Evolutionary conservation across 1,284 basidiomycete species (phyloP).

Genomic region (Cutaneotrichosporon spelunceum): DNA sequence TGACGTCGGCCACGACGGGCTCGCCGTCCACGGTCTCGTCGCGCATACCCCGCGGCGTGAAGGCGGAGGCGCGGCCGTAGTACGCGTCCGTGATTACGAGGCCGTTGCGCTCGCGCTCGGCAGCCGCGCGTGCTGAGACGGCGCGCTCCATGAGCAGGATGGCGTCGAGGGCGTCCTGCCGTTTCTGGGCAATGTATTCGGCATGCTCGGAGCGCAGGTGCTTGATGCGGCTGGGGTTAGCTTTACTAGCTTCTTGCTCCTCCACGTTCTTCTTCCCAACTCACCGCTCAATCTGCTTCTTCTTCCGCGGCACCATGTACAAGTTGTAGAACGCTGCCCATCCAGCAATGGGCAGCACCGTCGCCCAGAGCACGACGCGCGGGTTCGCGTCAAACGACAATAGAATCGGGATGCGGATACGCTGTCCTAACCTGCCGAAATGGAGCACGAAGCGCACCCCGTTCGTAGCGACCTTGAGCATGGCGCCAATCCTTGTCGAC

Average conservation of each 20-base stretch:
- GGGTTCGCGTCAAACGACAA: constrained; percentile 56
- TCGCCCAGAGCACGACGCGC: constrained; percentile 55
- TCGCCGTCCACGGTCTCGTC: constrained; percentile 52
- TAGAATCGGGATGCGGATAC: constrained; percentile 58
- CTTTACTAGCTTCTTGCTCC: background rate
- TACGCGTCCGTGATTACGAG: constrained; percentile 68
- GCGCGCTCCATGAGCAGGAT: constrained; percentile 52
- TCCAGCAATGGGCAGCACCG: constrained; percentile 58
- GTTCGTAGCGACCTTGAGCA: constrained; percentile 31
- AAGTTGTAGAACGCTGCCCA: constrained; percentile 60
- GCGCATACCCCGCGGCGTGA: constrained; percentile 56
- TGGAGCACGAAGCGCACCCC: constrained; percentile 33
- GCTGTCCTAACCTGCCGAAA: constrained; percentile 56
- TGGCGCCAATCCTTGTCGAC: constrained; percentile 36
- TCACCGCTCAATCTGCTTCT: constrained; percentile 55
- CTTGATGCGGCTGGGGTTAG: constrained; percentile 44
- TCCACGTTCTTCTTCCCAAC: constrained; percentile 28
- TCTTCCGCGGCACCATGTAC: constrained; percentile 59
- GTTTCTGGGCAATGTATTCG: constrained; percentile 61
- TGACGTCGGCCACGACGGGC: constrained; percentile 63
- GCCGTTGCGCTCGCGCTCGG: constrained; percentile 57
- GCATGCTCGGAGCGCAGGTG: constrained; percentile 60
- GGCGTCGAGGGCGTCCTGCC: constrained; percentile 61
- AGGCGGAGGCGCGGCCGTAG: constrained; percentile 57
- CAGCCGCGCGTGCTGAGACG: constrained; percentile 24